A percentile compares a stretch with the other conserved stretches of the same genome.
Conservation (phyloP, 2,329 filamentous ascomycete genomes). For the Paraphaeosphaeria sporulosa region DNA sequence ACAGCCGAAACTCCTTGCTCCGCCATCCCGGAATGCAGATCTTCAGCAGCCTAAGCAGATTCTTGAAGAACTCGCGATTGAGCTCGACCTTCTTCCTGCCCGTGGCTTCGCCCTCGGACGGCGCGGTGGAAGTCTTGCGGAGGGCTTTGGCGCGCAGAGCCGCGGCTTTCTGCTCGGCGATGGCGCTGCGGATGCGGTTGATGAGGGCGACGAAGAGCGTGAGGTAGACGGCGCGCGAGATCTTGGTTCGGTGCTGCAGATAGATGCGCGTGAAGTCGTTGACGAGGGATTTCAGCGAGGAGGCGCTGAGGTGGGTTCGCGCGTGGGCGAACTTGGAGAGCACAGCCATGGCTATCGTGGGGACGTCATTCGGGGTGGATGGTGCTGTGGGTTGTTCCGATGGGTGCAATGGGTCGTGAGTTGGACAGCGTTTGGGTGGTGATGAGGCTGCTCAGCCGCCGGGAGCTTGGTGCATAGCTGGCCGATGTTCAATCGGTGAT, state of each 20-base stretch:
- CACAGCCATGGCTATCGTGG: constrained; percentile 48
- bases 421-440: not conserved
- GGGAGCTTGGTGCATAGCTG: constrained; percentile 4
- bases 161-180: constrained; percentile 90
- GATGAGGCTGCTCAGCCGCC: constrained; percentile 5
- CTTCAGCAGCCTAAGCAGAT: constrained; percentile 76
- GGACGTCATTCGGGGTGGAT: constrained; percentile 24
- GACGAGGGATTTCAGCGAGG: constrained; percentile 45
- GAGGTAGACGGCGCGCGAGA: constrained; percentile 52
- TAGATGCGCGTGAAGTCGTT: constrained; percentile 49
- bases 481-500: constrained; percentile 8
- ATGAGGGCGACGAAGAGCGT: constrained; percentile 52
- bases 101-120: constrained; percentile 46
- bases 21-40: constrained; percentile 92
- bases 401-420: not conserved
- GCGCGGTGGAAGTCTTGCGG: constrained; percentile 54
- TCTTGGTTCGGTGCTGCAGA: constrained; percentile 49
- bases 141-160: constrained; percentile 69
- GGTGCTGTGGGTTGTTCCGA: not conserved
- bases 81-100: constrained; percentile 84
- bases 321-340: constrained; percentile 49
- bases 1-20: constrained; percentile 84
- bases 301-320: constrained; percentile 37
- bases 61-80: constrained; percentile 85
- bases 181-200: constrained; percentile 88